Evolutionary conservation across 148 eudicot genomes (phyloP), one percentile per base, ranked within the genome.

Genomic region (Drosera capensis): DNA sequence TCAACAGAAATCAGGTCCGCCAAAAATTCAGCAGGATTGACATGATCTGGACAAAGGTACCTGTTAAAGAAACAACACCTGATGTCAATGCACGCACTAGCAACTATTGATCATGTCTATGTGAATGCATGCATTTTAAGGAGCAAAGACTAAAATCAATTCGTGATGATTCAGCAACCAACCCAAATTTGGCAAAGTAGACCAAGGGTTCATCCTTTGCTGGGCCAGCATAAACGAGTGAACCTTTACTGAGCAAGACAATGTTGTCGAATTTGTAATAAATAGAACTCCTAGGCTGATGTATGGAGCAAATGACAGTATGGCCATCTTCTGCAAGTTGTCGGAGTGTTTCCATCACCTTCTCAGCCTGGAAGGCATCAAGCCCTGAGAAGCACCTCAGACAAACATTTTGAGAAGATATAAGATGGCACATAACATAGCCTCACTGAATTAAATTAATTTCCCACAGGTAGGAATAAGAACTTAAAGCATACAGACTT

Each of bases 351-450:
- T 85, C 99, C 95, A 90, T 85, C 46, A 90, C 99, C 63, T 85
- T 80, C 59, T 85, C 99, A 45, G 99, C 94, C 66, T 90, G 99
- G 67, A 90, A 90, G 25, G 99, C 99, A 66, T 90, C 99, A 55
- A 90, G 94, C 62, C 99, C 99, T 90, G 73, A 62, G n/a, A 65
- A 70, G 55, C 25, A 60, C 24, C 36, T 58, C 22, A 22, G 16
- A 34, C 46, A 17, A 36, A 57, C 25, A 46, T 23, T 17, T 38
- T 36, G 46, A 13, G 13, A 17, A 39, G n/a, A 42, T 5, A 3
- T 20, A 29, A 28, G 26, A 30, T 8, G 20, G 13, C 1, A 1
- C 15, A 41, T 41, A 6, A 6, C 13, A 14, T 1, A 41, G 45
- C 18, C 8, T 41, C 9, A 14, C 2, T 2, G 3, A 3, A 3